Evolutionary conservation across 768 basidiomycete species (phyloP), one percentile per base, ranked within the genome.

Genomic region (Hypsizygus marmoreus): DNA sequence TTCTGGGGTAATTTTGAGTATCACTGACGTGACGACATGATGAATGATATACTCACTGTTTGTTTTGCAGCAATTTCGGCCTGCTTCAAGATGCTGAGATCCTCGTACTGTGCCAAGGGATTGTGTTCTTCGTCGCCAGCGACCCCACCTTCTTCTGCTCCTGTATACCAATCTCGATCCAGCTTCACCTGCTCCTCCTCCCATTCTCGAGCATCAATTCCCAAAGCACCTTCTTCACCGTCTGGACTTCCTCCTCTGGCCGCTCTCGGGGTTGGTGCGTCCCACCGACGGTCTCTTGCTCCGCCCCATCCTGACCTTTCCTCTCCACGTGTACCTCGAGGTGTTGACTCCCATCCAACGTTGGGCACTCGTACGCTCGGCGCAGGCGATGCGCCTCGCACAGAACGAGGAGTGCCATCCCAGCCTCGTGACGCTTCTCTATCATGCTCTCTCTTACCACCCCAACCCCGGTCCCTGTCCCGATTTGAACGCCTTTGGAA

Each of bases 101-200:
- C 95, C 54, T 97, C 95, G 62, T 95, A 99, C 52, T 95, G 91
- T 0, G 92, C 76, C 25, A 98, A 81, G 0, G 91, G 92, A 59
- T 95, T 97, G 60, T 91, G 88, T 54, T 93, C 93, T 42, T 93
- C 93, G 53, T 97, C 91, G 9, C 87, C 90, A 10, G 88, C 88
- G 14, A 93, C 71, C 2, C 81, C 84, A 16, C 87, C 90, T 49
- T 93, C 93, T 59, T 94, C 95, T 17, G 89, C 91, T 34, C 88
- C 86, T 41, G 82, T 86, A 62, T 98, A 99, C 97, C 97, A 99
- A 59, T 97, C 94, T 20, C 97, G 76, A 65, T 99, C 97, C 59
- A 97, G 61, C 48, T 78, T 77, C 10, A 93, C 77, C 64, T 97
- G 93, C 63, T 98, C 97, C 58, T 97, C 95, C 65, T 97, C 97